Conservation (phyloP, 78 protist genomes). For the Goniomonas avonlea region DNA sequence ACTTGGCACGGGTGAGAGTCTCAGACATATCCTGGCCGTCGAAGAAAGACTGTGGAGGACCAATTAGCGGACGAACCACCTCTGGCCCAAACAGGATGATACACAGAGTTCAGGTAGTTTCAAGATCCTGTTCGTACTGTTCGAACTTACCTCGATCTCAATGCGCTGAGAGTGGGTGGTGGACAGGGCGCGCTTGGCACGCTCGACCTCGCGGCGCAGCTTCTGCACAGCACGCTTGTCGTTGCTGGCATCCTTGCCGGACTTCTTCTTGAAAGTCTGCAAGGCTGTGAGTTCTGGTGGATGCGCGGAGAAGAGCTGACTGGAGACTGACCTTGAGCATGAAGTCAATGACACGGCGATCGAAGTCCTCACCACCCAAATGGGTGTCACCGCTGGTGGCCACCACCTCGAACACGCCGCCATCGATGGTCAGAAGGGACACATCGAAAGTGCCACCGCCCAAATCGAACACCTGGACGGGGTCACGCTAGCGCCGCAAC, state of each 20-base stretch:
- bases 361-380: slow-evolving; percentile 99
- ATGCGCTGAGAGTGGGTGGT: slow-evolving; percentile 29
- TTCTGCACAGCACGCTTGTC: slow-evolving; percentile 83
- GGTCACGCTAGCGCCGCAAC: slow-evolving; percentile 21
- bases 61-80: too few species aligned
- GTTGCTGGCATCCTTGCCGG: slow-evolving; percentile 67
- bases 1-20: slow-evolving; percentile 96
- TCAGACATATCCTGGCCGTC: slow-evolving; percentile 93
- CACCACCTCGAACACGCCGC: slow-evolving; percentile 96
- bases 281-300: too few species aligned
- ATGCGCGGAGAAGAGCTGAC: too few species aligned
- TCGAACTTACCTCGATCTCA: slow-evolving; percentile 28
- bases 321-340: slow-evolving; percentile 56
- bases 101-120: too few species aligned
- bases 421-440: slow-evolving; percentile 86
- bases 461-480: slow-evolving; percentile 95
- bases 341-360: slow-evolving; percentile 88
- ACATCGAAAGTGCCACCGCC: slow-evolving; percentile 99
- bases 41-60: slow-evolving; percentile 70
- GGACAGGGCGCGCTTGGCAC: slow-evolving; percentile 92
- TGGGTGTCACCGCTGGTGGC: slow-evolving; percentile 99
- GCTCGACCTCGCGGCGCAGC: slow-evolving; percentile 90
- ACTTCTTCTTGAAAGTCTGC: slow-evolving; percentile 70
- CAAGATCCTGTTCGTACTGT: too few species aligned
- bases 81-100: too few species aligned